Conservation (phyloP, 2,329 filamentous ascomycete genomes). For the Emergomyces africanus region DNA sequence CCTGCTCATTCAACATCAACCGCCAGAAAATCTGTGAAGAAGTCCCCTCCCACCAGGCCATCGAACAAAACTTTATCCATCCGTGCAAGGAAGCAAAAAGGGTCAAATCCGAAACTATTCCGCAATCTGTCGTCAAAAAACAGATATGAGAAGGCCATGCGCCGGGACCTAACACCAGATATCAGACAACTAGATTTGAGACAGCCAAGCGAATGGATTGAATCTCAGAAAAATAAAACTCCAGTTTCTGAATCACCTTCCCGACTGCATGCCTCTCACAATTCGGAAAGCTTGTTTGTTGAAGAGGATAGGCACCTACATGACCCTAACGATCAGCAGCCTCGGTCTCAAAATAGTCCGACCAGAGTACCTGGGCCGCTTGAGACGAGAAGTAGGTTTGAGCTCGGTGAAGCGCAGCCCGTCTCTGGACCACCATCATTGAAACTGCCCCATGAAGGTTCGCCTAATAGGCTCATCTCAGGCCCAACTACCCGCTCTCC, state of each 20-base stretch:
- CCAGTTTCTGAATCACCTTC: not conserved
- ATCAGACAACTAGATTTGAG: conserved; percentile 24
- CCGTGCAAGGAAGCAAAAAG: not conserved
- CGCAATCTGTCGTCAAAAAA: conserved; percentile 16
- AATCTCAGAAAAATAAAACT: not conserved
- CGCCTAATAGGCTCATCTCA: not conserved
- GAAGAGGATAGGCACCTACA: conserved; percentile 8
- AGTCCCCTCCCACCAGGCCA: not conserved
- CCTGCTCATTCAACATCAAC: not conserved
- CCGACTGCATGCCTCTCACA: not conserved
- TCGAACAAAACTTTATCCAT: not conserved
- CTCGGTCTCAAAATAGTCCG: not conserved
- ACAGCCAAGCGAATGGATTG: conserved; percentile 22
- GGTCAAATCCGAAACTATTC: conserved; percentile 5
- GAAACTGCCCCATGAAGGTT: not conserved
- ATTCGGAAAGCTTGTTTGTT: conserved; percentile 11
- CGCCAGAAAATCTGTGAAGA: not conserved
- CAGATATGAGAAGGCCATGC: conserved; percentile 21
- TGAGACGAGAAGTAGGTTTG: not conserved
- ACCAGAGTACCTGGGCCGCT: not conserved
- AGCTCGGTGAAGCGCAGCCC: not conserved
- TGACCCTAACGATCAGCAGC: not conserved
- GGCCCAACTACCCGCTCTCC: not conserved
- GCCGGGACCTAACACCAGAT: conserved; percentile 24
- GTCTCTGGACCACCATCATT: not conserved